Conservation (phyloP, 1,284 basidiomycete species). For the Sporisorium scitamineum region DNA sequence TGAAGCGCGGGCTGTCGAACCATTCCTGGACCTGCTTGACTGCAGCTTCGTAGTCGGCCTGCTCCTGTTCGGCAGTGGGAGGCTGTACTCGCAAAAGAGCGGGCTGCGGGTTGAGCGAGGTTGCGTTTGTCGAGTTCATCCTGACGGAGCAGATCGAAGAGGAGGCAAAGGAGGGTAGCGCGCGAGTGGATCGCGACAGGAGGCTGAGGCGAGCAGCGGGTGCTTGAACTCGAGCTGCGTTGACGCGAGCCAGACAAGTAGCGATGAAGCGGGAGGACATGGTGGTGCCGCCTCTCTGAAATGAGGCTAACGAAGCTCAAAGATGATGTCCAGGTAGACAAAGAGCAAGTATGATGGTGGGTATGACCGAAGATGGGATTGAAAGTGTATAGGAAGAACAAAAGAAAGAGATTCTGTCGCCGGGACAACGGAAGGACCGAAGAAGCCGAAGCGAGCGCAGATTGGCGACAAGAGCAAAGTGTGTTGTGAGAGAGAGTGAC, state of each 20-base stretch:
- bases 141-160: constrained; percentile 54
- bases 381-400: not conserved
- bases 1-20: constrained; percentile 82
- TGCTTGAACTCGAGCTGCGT: constrained; percentile 30
- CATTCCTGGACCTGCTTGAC: constrained; percentile 78
- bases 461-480: not conserved
- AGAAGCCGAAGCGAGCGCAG: constrained; percentile 26
- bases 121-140: constrained; percentile 72
- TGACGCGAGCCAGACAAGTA: constrained; percentile 45
- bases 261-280: constrained; percentile 39
- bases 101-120: constrained; percentile 72
- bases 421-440: constrained; percentile 2
- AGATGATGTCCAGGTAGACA: too few species aligned
- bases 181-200: constrained; percentile 3
- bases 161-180: constrained; percentile 7
- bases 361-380: not conserved
- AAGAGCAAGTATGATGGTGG: not conserved
- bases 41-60: constrained; percentile 76
- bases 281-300: constrained; percentile 11
- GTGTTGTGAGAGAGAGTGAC: too few species aligned
- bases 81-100: constrained; percentile 75
- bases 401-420: not conserved
- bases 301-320: too few species aligned
- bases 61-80: constrained; percentile 77
- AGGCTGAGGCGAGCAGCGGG: constrained; percentile 21